Evolutionary conservation across 2,329 filamentous ascomycete species (phyloP).

Genomic region (Cordyceps cateniannulata): DNA sequence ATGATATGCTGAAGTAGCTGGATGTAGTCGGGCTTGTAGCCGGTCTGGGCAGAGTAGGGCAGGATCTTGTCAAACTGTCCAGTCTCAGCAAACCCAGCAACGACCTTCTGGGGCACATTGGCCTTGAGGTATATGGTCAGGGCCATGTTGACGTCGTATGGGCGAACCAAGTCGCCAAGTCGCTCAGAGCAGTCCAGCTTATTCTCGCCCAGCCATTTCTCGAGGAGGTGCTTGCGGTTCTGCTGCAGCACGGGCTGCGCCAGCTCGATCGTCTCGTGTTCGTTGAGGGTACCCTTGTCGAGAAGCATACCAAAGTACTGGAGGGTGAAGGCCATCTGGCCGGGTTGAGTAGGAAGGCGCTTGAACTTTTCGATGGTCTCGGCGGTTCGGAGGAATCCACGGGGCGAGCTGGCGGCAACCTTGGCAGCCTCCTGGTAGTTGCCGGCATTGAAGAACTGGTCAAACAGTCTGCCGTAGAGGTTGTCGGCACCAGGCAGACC

Average conservation of each 20-base stretch:
- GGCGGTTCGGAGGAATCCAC: constrained; percentile 87
- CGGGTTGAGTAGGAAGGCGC: constrained; percentile 69
- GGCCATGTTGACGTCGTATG: constrained; percentile 83
- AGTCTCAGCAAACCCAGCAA: constrained; percentile 89
- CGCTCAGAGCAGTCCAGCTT: constrained; percentile 96
- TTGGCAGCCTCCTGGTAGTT: constrained; percentile 88
- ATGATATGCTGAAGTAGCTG: constrained; percentile 88
- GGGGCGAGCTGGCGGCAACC: constrained; percentile 91
- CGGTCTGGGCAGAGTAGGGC: constrained; percentile 75
- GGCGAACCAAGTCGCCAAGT: constrained; percentile 86
- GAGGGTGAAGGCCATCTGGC: constrained; percentile 87
- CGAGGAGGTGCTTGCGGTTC: constrained; percentile 88
- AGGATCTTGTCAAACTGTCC: constrained; percentile 97
- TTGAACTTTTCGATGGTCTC: constrained; percentile 98
- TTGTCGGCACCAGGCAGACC: constrained; percentile 91
- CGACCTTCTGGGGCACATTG: constrained; percentile 86
- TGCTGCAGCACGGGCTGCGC: constrained; percentile 88
- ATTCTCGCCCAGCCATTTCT: constrained; percentile 96
- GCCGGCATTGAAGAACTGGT: constrained; percentile 72
- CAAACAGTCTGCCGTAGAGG: constrained; percentile 88
- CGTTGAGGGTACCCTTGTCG: constrained; percentile 89
- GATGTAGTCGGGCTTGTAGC: constrained; percentile 94
- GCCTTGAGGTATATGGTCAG: constrained; percentile 86
- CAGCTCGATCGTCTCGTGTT: constrained; percentile 88
- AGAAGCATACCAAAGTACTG: constrained; percentile 97